phyloP scores from a whole-genome alignment of 2,329 filamentous ascomycete species.

The Colletotrichum caudatum region DNA sequence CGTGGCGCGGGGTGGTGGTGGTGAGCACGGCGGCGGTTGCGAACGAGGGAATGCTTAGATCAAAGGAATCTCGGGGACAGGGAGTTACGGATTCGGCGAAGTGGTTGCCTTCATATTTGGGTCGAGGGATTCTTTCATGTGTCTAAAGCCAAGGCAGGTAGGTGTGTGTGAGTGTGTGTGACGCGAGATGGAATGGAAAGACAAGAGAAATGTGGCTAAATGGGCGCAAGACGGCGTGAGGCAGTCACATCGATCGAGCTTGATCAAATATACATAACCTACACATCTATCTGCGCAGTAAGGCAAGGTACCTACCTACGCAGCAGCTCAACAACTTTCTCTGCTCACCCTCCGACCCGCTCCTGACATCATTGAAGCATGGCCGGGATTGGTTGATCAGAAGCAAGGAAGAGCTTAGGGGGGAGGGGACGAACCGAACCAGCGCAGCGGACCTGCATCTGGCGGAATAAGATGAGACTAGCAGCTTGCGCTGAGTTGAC shows the following conservation, averaged over 20 bases:
- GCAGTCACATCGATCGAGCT: slow-evolving; percentile 23
- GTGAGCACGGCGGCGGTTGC: neutral
- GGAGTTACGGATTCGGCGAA: slow-evolving; percentile 23
- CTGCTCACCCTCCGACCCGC: slow-evolving; percentile 34
- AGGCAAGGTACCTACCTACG: too few species aligned
- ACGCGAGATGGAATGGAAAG: neutral
- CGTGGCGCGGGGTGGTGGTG: slow-evolving; percentile 9
- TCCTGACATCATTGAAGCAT: slow-evolving; percentile 42
- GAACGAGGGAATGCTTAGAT: neutral
- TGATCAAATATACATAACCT: neutral
- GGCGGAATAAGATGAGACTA: slow-evolving; percentile 11
- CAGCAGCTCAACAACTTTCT: slow-evolving; percentile 34
- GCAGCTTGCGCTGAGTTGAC: too few species aligned
- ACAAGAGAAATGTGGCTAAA: neutral
- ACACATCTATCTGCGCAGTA: too few species aligned
- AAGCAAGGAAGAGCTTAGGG: slow-evolving; percentile 23
- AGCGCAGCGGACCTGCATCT: slow-evolving; percentile 1
- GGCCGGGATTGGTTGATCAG: slow-evolving; percentile 33
- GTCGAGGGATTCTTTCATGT: neutral
- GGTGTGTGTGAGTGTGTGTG: neutral
- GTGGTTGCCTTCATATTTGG: slow-evolving; percentile 18
- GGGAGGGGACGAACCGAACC: slow-evolving; percentile 11
- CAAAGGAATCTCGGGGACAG: neutral
- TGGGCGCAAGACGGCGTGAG: slow-evolving; percentile 25
- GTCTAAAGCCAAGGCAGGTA: neutral